Conservation (phyloP, 176 grass and related monocot species). For the Raddia guianensis region DNA sequence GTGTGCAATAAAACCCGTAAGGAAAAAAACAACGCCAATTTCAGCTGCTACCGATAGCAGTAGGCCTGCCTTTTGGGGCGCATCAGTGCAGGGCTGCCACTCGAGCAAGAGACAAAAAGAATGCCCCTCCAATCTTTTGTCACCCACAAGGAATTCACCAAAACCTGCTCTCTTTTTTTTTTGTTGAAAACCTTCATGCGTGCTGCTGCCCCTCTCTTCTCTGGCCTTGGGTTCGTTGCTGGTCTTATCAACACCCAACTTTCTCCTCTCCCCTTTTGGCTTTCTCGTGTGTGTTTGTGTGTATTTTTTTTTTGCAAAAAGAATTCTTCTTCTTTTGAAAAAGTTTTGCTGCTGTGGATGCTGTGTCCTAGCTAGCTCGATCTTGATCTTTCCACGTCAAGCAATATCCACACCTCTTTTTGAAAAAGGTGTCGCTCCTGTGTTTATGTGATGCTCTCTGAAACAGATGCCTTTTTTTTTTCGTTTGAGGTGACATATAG, state of each 20-base stretch:
- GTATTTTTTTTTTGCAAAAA: too few species aligned
- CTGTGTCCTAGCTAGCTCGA: not conserved
- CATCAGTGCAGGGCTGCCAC: slow-evolving; percentile 30
- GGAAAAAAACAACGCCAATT: not conserved
- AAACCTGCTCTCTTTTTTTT: not conserved
- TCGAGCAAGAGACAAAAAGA: slow-evolving; percentile 41
- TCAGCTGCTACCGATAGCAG: not conserved
- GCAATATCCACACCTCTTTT: not conserved
- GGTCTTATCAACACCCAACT: not conserved
- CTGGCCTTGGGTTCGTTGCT: not conserved
- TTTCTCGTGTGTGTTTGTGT: not conserved
- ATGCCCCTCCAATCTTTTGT: slow-evolving; percentile 26
- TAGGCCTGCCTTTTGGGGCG: slow-evolving; percentile 43
- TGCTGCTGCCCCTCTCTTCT: not conserved
- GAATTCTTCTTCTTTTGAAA: not conserved
- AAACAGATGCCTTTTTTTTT: not conserved
- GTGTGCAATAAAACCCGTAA: too few species aligned
- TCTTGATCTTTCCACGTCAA: slow-evolving; percentile 21
- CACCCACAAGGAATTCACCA: slow-evolving; percentile 29
- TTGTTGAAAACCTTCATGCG: slow-evolving; percentile 14
- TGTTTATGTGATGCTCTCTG: not conserved
- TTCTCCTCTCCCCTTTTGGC: not conserved
- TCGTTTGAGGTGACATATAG: not conserved
- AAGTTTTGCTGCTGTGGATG: not conserved
- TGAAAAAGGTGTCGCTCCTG: not conserved